Evolutionary conservation across 176 grass and related monocot genomes (phyloP).

Genomic region (Eleusine indica): DNA sequence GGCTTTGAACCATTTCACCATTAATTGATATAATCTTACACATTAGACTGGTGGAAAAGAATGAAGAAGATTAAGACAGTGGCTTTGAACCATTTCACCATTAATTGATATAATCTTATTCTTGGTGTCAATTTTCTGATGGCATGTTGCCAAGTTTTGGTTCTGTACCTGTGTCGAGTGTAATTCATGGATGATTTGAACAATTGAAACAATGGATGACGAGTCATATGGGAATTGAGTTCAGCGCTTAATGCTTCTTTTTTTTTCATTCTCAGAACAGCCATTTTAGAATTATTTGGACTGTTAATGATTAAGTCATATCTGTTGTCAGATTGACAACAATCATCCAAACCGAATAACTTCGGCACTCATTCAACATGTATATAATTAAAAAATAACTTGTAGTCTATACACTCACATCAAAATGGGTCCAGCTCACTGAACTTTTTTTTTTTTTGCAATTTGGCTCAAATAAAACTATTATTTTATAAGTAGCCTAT

Average conservation of each 20-base stretch:
- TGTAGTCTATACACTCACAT: no score
- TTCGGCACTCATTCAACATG: conserved; percentile 4
- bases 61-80: conserved; percentile 37
- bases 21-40: conserved; percentile 25
- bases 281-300: not conserved
- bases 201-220: not conserved
- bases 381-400: not conserved
- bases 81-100: not conserved
- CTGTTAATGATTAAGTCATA: not conserved
- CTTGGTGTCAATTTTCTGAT: conserved; percentile 2
- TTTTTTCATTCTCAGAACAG: not conserved
- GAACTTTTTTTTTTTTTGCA: no score
- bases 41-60: conserved; percentile 54
- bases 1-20: not conserved
- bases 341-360: conserved; percentile 16
- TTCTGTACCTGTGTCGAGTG: not conserved
- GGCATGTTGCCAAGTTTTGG: conserved; percentile 27
- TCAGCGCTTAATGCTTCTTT: not conserved
- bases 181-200: not conserved
- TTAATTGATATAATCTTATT: conserved; percentile 23
- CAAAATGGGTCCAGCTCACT: no score
- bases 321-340: not conserved
- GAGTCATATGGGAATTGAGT: not conserved
- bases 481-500: no score
- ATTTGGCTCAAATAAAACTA: no score